Conservation (phyloP, 2,329 filamentous ascomycete species). For the Fusarium brachygibbosum region DNA sequence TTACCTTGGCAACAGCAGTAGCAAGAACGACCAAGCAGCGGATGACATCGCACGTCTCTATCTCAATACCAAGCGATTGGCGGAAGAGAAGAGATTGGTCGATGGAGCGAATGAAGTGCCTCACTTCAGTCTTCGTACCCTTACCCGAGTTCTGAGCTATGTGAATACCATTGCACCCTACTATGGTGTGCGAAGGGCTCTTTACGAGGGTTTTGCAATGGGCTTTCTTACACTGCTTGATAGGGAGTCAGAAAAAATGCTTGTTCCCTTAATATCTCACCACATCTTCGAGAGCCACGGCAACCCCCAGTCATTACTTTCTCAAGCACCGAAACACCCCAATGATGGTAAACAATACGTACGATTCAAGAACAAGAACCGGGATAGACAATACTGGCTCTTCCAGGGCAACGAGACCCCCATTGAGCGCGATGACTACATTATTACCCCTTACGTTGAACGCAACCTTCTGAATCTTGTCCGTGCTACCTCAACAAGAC, state of each 20-base stretch:
- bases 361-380: slow-evolving; percentile 76
- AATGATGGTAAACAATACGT: slow-evolving; percentile 83
- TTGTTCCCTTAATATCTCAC: slow-evolving; percentile 84
- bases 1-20: slow-evolving; percentile 81
- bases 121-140: slow-evolving; percentile 94
- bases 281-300: slow-evolving; percentile 79
- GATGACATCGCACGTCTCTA: slow-evolving; percentile 90
- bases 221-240: slow-evolving; percentile 93
- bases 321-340: slow-evolving; percentile 82
- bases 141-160: slow-evolving; percentile 91
- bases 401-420: slow-evolving; percentile 75
- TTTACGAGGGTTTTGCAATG: slow-evolving; percentile 98
- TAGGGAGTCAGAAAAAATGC: slow-evolving; percentile 81
- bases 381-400: slow-evolving; percentile 87
- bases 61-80: slow-evolving; percentile 85
- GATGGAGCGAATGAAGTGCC: slow-evolving; percentile 96
- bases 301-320: slow-evolving; percentile 79
- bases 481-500: slow-evolving; percentile 88
- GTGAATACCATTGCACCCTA: slow-evolving; percentile 85
- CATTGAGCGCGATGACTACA: slow-evolving; percentile 87
- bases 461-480: slow-evolving; percentile 95
- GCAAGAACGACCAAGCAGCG: slow-evolving; percentile 78
- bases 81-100: slow-evolving; percentile 85
- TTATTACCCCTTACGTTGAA: slow-evolving; percentile 95
- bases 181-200: slow-evolving; percentile 85